Conservation (phyloP, 371 early-diverging fungal genomes). For the Dichotomocladium elegans region DNA sequence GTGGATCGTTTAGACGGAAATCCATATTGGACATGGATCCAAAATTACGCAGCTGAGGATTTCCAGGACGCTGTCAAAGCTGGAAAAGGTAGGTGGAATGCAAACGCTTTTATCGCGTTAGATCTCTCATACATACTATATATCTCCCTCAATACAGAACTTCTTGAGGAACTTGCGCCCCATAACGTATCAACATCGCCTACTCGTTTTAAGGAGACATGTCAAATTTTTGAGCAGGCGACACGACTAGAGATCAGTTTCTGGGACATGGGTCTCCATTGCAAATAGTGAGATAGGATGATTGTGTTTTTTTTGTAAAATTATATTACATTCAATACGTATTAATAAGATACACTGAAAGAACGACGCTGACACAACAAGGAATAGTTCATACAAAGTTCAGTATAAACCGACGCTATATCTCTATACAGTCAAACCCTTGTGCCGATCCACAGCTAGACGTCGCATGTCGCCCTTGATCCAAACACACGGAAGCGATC, state of each 20-base stretch:
- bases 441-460: constrained; percentile 11
- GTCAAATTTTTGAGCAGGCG: constrained; percentile 68
- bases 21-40: constrained; percentile 82
- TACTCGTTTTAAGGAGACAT: constrained; percentile 56
- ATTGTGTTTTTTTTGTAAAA: neutral
- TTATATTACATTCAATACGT: neutral
- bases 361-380: too few relatives aligned
- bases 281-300: constrained; percentile 2
- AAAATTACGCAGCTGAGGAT: constrained; percentile 60
- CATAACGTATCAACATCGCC: constrained; percentile 47
- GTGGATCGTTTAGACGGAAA: constrained; percentile 50
- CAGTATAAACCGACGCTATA: too few relatives aligned
- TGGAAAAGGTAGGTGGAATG: constrained; percentile 50
- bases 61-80: constrained; percentile 64
- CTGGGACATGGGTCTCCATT: constrained; percentile 66
- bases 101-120: too few relatives aligned
- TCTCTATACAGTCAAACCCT: too few relatives aligned
- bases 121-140: neutral
- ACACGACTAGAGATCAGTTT: constrained; percentile 67
- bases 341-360: too few relatives aligned
- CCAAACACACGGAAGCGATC: constrained; percentile 26
- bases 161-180: constrained; percentile 46
- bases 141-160: constrained; percentile 28
- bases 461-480: constrained; percentile 32
- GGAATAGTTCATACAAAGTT: too few relatives aligned